Conservation (phyloP, 1,284 basidiomycete genomes). For the Termitomyces sp. region DNA sequence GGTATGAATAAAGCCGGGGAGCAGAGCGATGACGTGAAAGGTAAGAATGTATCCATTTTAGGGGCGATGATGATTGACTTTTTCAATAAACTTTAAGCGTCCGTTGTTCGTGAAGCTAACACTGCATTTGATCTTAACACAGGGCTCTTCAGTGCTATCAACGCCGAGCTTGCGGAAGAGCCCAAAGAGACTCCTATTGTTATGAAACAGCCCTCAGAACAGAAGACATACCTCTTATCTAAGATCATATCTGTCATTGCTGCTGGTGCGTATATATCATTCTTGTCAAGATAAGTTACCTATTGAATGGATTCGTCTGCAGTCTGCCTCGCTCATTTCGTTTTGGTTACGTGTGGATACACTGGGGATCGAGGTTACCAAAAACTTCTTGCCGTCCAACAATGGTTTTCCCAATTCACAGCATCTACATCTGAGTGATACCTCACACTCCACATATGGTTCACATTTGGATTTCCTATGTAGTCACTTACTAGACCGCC, state of each 20-base stretch:
- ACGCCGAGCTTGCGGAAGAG: not conserved
- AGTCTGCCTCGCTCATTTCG: slow-evolving; percentile 47
- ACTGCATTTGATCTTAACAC: slow-evolving; percentile 66
- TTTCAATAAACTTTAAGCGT: slow-evolving; percentile 22
- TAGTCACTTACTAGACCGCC: not conserved
- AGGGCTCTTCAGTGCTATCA: slow-evolving; percentile 53
- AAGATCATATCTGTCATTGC: slow-evolving; percentile 41
- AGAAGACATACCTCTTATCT: slow-evolving; percentile 28
- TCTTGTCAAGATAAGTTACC: no score
- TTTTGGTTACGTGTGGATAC: slow-evolving; percentile 45
- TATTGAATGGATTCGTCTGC: not conserved
- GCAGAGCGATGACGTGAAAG: slow-evolving; percentile 50
- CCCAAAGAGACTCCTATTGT: slow-evolving; percentile 13
- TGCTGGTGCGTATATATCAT: slow-evolving; percentile 29
- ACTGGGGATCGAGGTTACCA: slow-evolving; percentile 42
- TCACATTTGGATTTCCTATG: not conserved
- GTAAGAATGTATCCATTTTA: slow-evolving; percentile 24
- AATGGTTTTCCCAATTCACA: slow-evolving; percentile 31
- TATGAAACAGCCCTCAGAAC: slow-evolving; percentile 15
- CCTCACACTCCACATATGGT: not conserved
- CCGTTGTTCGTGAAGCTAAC: slow-evolving; percentile 58
- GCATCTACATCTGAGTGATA: slow-evolving; percentile 3
- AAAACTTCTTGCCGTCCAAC: slow-evolving; percentile 38
- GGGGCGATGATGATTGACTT: slow-evolving; percentile 1
- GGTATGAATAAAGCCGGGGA: slow-evolving; percentile 69